A percentile compares a stretch with the other conserved stretches of the same genome.
phyloP scores from a whole-genome alignment of 2,329 filamentous ascomycete genomes.

The Cladosporium halotolerans region DNA sequence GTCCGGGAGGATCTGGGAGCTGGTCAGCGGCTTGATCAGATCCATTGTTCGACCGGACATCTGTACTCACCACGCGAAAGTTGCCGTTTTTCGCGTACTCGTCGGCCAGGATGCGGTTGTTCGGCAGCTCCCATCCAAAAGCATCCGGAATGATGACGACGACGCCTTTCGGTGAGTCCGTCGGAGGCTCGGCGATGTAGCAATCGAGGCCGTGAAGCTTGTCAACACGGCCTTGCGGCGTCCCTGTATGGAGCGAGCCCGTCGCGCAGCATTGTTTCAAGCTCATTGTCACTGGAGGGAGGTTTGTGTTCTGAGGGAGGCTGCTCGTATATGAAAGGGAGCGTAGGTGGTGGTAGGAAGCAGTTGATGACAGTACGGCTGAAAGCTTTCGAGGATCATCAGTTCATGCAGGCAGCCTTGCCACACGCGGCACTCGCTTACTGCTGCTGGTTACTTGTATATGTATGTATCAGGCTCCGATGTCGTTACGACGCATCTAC shows the following conservation, averaged over 20 bases:
- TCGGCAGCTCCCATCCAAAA: constrained; percentile 32
- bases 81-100: constrained; percentile 29
- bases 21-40: not conserved
- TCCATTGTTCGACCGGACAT: not conserved
- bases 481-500: no score
- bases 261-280: constrained; percentile 32
- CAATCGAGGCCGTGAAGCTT: constrained; percentile 33
- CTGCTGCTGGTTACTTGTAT: no score
- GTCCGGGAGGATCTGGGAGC: constrained; percentile 29
- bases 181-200: constrained; percentile 31
- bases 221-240: constrained; percentile 28
- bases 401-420: no score
- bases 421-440: no score
- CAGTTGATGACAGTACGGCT: no score
- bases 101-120: constrained; percentile 34
- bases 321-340: no score
- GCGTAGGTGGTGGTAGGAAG: not conserved
- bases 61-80: constrained; percentile 16
- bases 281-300: constrained; percentile 12
- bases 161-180: constrained; percentile 28
- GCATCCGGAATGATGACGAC: constrained; percentile 35
- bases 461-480: no score
- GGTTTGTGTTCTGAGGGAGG: no score
- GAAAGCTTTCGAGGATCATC: no score
- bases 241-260: constrained; percentile 33